phyloP scores from a whole-genome alignment of 768 basidiomycete species.

The Lyophyllum decastes region DNA sequence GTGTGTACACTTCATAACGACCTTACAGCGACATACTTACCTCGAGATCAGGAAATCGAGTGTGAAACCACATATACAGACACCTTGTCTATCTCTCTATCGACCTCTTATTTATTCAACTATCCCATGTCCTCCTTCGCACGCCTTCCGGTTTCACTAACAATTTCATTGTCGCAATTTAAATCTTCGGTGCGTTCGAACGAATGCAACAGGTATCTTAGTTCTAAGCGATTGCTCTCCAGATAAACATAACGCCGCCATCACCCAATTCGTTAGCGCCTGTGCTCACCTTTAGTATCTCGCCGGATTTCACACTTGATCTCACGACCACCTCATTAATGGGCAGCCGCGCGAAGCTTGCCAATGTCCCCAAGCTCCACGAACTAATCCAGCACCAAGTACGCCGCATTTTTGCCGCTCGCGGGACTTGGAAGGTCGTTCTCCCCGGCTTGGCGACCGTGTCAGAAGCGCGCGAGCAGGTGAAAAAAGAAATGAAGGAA shows the following conservation, averaged over 20 bases:
- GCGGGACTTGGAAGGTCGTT: slow-evolving; percentile 66
- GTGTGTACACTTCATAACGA: slow-evolving; percentile 25
- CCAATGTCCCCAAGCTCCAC: slow-evolving; percentile 96
- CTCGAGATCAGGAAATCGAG: slow-evolving; percentile 61
- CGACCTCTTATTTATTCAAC: slow-evolving; percentile 81
- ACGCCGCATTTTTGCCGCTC: slow-evolving; percentile 57
- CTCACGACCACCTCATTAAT: slow-evolving; percentile 89
- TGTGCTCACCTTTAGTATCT: slow-evolving; percentile 69
- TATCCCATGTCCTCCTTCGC: slow-evolving; percentile 85
- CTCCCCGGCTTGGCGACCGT: slow-evolving; percentile 62
- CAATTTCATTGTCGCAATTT: slow-evolving; percentile 76
- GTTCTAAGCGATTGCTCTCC: slow-evolving; percentile 9
- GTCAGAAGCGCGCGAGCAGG: slow-evolving; percentile 33
- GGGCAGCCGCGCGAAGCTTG: slow-evolving; percentile 96
- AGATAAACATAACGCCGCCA: slow-evolving; percentile 72
- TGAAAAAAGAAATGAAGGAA: slow-evolving; percentile 34
- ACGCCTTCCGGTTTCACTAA: slow-evolving; percentile 78
- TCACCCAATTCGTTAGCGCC: slow-evolving; percentile 52
- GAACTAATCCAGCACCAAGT: slow-evolving; percentile 91
- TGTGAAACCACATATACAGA: slow-evolving; percentile 87
- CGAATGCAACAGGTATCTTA: neutral
- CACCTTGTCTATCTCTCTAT: slow-evolving; percentile 79
- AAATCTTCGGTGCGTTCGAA: slow-evolving; percentile 55
- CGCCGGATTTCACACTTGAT: slow-evolving; percentile 85
- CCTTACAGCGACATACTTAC: slow-evolving; percentile 8